A percentile compares a stretch with the other conserved stretches of the same genome.
These are phyloP conservation scores for Fusarium haematococcum DNA, from an alignment of 2,329 filamentous ascomycete genomes.

Conservation along the genomic window DNA sequence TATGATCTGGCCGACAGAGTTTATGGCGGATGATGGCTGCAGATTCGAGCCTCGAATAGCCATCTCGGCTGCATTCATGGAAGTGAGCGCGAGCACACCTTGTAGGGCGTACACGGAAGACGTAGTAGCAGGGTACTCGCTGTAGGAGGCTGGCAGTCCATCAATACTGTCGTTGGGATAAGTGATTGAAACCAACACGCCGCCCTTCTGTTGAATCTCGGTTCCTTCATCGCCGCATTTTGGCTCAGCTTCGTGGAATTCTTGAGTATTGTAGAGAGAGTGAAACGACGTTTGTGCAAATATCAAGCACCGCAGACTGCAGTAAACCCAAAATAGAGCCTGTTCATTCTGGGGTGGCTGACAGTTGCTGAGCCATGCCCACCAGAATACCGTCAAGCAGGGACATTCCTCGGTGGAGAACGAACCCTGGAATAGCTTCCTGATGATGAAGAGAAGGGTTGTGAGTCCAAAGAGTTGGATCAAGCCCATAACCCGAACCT, in stretches of 20 bases:
- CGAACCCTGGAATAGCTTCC: neutral
- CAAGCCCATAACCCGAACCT: neutral
- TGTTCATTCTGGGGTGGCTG: neutral
- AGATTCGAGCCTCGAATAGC: neutral
- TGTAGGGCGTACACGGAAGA: neutral
- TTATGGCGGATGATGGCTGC: neutral
- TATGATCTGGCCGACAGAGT: neutral
- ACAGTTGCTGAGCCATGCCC: neutral
- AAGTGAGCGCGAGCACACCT: neutral
- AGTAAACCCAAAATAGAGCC: neutral
- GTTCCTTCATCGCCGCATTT: neutral
- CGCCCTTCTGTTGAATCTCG: neutral
- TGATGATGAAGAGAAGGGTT: neutral
- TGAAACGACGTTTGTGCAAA: neutral
- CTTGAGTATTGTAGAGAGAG: neutral
- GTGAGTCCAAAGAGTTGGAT: neutral
- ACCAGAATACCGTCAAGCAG: neutral
- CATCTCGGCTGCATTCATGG: neutral
- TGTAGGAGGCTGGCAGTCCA: neutral
- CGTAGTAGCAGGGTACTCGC: neutral
- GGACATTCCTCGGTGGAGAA: neutral
- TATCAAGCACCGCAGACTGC: neutral
- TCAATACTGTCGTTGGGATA: neutral
- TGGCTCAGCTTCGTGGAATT: neutral
- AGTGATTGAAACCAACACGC: neutral